Base-by-base conservation (phyloP, 2,329 filamentous ascomycete genomes). In the Apiospora sp. region DNA sequence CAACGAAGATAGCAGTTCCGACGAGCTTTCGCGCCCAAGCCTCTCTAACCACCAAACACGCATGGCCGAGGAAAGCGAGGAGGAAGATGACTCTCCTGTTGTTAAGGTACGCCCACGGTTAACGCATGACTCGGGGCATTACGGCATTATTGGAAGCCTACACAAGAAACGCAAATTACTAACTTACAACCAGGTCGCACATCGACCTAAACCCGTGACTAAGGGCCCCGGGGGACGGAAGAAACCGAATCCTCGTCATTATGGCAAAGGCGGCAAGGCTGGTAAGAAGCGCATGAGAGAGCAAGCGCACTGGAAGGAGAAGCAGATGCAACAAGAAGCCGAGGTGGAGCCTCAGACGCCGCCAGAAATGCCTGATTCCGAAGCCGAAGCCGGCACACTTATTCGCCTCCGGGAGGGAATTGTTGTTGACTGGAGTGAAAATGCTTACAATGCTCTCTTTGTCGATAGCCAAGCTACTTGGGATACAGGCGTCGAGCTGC, bases 341-440 rank as follows among this genome's bases (percentile, higher is more conserved):
- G 24, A 54, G 43, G 64, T 76, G 34, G 75, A 77, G 37, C 70
- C 73, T 13, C 76, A 80, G 27, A 74, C 76, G n/a, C 68, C 75
- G 24, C 72, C 75, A 27, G 78, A 84, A 67, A 73, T 79, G 24
- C 82, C 83, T 13, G 83, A 84, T 22, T 74, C 77, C 72, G 73
- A 78, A 46, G 76, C 80, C 37, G 85, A 87, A 75, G 86, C 88
- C 22, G 90, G 89, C 4, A 90, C 92, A 0, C 84, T 97, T 54
- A 88, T 98, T 75, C 90, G 93, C 48, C 88, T 96, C 37, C 92
- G 93, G 69, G 96, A 99, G 82, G 94, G 90, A 34, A 91, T 99
- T 68, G 86, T 98, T 7, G 89, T 98, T 14, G 95, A 98, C 77
- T 99, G 96, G 95, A 89, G 86, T 61, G 85, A 90, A 10, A 87